Evolutionary conservation across 1,139 yeast species (phyloP).

Genomic region (Blastobotrys aristatus): DNA sequence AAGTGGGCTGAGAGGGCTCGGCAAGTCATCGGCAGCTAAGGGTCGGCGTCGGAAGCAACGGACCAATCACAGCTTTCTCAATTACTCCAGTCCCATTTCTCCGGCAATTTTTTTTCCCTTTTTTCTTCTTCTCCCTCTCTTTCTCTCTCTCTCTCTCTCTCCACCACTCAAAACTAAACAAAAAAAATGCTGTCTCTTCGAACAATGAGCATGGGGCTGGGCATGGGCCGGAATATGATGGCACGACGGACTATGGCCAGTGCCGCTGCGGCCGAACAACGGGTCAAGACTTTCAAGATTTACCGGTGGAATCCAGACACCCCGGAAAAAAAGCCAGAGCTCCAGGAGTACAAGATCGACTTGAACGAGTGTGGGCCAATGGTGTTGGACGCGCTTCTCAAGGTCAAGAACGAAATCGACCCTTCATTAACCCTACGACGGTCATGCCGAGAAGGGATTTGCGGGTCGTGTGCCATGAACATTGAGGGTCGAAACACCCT

Average conservation of each 20-base stretch:
- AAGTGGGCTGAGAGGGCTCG: background rate
- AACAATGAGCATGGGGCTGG: background rate
- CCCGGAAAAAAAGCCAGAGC: conserved; percentile 85
- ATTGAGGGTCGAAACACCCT: conserved; percentile 95
- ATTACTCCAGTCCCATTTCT: background rate
- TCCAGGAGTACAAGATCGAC: conserved; percentile 80
- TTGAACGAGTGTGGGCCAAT: conserved; percentile 94
- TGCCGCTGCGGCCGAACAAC: too few species aligned
- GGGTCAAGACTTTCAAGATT: conserved; percentile 78
- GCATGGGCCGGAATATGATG: background rate
- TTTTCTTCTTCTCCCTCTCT: background rate
- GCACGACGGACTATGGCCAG: conserved; percentile 4
- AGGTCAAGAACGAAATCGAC: conserved; percentile 95
- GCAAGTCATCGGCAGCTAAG: background rate
- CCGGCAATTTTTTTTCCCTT: background rate
- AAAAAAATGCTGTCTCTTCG: background rate
- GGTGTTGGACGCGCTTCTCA: conserved; percentile 92
- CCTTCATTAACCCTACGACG: conserved; percentile 93
- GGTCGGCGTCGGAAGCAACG: background rate
- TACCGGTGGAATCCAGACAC: conserved; percentile 99
- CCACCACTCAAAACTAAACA: background rate
- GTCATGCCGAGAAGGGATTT: conserved; percentile 98
- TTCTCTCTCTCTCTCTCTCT: background rate
- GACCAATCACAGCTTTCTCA: conserved; percentile 5
- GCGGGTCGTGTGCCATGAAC: conserved; percentile 99